Percentiles rank a stretch among this genome's conserved stretches.
Conservation (phyloP, 2,329 filamentous ascomycete genomes). For the Camillea tinctor region DNA sequence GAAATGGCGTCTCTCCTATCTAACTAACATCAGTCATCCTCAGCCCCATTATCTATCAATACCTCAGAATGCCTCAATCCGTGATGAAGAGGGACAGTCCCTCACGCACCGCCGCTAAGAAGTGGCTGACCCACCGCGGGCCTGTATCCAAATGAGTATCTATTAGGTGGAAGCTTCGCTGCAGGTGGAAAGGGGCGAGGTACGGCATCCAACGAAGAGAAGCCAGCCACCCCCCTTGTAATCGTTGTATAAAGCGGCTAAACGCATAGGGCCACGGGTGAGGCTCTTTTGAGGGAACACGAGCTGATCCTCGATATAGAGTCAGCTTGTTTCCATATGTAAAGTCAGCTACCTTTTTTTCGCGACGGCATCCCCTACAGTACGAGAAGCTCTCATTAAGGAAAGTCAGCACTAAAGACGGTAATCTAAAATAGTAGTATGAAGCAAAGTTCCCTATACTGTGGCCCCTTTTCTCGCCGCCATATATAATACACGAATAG, state of each 20-base stretch:
- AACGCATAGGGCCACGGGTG: neutral
- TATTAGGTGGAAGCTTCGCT: no score
- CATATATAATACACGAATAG: neutral
- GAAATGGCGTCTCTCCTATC: neutral
- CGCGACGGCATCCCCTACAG: neutral
- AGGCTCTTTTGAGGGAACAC: neutral
- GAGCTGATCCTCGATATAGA: neutral
- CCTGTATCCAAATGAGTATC: no score
- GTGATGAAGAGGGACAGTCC: neutral
- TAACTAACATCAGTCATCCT: neutral
- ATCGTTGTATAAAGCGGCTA: neutral
- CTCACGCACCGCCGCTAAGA: no score
- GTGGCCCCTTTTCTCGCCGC: neutral
- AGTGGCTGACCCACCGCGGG: neutral
- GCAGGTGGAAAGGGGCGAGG: no score
- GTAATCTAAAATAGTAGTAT: neutral
- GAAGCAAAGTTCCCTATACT: neutral
- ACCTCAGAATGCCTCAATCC: neutral
- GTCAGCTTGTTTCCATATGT: neutral
- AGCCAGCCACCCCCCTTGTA: neutral
- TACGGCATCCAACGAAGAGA: neutral
- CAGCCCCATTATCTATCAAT: neutral
- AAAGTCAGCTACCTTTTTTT: neutral
- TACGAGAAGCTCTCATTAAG: neutral
- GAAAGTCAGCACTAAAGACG: neutral